A percentile compares a stretch with the other conserved stretches of the same genome.
Conservation (phyloP, 371 early-diverging fungal species). For the Mucor lusitanicus region DNA sequence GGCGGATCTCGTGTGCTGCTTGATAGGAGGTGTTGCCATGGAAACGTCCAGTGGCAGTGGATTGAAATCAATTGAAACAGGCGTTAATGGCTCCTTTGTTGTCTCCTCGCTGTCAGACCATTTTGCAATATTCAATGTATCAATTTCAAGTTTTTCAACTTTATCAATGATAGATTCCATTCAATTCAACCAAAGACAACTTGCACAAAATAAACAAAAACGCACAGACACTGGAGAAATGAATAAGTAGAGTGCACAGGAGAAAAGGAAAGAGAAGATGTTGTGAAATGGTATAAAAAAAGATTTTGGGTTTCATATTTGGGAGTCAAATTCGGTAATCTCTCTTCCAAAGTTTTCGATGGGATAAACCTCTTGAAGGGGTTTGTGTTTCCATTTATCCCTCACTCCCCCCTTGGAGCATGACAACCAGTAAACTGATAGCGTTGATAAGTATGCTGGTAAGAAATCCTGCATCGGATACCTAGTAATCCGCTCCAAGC, state of each 20-base stretch:
- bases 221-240: neutral
- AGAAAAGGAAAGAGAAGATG: neutral
- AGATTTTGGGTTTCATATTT: neutral
- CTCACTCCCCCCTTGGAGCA: too few relatives aligned
- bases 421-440: too few relatives aligned
- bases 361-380: neutral
- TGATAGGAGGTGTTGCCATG: neutral
- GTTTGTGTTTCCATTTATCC: neutral
- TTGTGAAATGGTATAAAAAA: neutral
- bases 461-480: too few relatives aligned
- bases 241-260: neutral
- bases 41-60: neutral
- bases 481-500: too few relatives aligned
- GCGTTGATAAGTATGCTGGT: too few relatives aligned
- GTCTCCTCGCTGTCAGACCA: neutral
- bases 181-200: too few relatives aligned
- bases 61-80: neutral
- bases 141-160: neutral
- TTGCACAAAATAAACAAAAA: neutral
- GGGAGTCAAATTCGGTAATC: constrained; percentile 1
- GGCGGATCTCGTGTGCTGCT: constrained; percentile 2
- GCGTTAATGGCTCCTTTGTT: constrained; percentile 7
- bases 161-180: constrained; percentile 1
- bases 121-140: neutral
- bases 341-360: neutral